Percentiles rank a stretch among this genome's conserved stretches.
phyloP scores from a whole-genome alignment of 306 rosid genomes.

The Lupinus albus region DNA sequence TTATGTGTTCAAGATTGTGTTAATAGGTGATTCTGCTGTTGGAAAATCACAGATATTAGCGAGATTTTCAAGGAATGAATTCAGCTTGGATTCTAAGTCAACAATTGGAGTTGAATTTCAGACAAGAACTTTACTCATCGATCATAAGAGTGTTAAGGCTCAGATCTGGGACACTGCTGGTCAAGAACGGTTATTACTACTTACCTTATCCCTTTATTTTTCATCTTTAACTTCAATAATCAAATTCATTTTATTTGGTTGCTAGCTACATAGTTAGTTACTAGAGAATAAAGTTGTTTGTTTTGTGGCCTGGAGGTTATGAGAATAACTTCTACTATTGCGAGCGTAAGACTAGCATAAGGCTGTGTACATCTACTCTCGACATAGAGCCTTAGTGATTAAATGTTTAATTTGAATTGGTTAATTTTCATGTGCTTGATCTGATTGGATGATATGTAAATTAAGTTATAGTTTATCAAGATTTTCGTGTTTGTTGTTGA shows the following conservation, averaged over 20 bases:
- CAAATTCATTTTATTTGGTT: not conserved
- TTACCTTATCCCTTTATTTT: not conserved
- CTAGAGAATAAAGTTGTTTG: no score
- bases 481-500: not conserved
- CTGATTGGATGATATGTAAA: conserved; percentile 10
- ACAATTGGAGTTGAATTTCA: conserved; percentile 99
- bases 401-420: not conserved
- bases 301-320: no score
- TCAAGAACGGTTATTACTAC: conserved; percentile 73
- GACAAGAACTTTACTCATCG: conserved; percentile 80
- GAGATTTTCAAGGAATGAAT: conserved; percentile 90
- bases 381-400: no score
- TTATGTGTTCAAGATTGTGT: conserved; percentile 93
- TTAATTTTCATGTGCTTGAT: conserved; percentile 9
- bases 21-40: conserved; percentile 95
- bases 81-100: conserved; percentile 93
- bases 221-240: not conserved
- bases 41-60: conserved; percentile 97
- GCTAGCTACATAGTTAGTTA: no score
- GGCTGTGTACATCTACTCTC: no score
- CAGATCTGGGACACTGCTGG: conserved; percentile 99
- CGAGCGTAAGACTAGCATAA: no score
- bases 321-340: no score
- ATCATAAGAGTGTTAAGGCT: conserved; percentile 94
- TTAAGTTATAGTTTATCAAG: not conserved